Percentiles rank a stretch among this genome's conserved stretches.
Evolutionary conservation across 1,284 basidiomycete genomes (phyloP).

Genomic region (Fomitopsis palustris): DNA sequence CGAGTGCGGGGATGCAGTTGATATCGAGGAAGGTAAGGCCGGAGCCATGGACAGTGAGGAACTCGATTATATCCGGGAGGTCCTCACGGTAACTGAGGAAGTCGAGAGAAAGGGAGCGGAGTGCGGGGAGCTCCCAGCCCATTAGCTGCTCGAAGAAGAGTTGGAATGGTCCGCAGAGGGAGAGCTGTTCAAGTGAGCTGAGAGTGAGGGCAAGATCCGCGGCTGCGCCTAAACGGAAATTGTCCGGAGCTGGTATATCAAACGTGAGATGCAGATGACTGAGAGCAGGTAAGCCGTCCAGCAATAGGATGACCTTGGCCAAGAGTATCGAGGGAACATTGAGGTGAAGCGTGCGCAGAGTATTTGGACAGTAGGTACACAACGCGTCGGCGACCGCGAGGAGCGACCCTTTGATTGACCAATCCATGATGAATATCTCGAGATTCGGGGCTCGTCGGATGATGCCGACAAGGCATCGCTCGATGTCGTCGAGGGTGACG

Average conservation of each 20-base stretch:
- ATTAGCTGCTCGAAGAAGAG: constrained; percentile 65
- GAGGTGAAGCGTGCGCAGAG: constrained; percentile 57
- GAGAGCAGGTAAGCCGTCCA: constrained; percentile 54
- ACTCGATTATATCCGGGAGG: constrained; percentile 54
- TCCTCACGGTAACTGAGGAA: constrained; percentile 42
- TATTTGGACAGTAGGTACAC: constrained; percentile 41
- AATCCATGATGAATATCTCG: constrained; percentile 64
- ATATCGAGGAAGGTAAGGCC: constrained; percentile 61
- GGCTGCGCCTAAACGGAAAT: constrained; percentile 51
- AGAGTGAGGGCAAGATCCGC: constrained; percentile 53
- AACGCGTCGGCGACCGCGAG: constrained; percentile 60
- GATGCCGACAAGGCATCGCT: constrained; percentile 45
- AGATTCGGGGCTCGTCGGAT: constrained; percentile 64
- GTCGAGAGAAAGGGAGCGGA: constrained; percentile 54
- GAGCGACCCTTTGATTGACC: constrained; percentile 52
- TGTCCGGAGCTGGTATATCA: constrained; percentile 28
- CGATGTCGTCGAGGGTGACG: constrained; percentile 38
- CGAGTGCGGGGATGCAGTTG: constrained; percentile 50
- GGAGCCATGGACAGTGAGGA: constrained; percentile 54
- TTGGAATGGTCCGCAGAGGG: constrained; percentile 52
- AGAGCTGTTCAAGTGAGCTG: constrained; percentile 54
- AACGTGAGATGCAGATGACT: constrained; percentile 54
- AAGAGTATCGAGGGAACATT: constrained; percentile 50
- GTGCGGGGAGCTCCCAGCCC: constrained; percentile 59
- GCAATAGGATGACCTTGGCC: constrained; percentile 63